phyloP scores from a whole-genome alignment of 2,329 filamentous ascomycete genomes.

The Arachnomyces sp. region DNA sequence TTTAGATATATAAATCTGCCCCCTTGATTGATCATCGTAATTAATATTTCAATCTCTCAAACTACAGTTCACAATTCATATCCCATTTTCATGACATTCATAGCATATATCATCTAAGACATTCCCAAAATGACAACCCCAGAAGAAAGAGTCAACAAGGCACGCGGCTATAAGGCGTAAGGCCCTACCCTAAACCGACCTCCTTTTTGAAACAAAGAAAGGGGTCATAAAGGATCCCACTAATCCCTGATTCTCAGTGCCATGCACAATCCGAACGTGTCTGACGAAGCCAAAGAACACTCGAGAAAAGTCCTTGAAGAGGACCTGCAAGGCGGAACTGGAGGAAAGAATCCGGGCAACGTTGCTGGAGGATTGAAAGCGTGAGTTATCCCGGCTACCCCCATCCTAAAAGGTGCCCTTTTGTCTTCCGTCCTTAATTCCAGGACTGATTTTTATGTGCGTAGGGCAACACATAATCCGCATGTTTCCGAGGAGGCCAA shows the following conservation, averaged over 20 bases:
- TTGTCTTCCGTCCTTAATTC: not conserved
- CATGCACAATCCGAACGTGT: conserved; percentile 10
- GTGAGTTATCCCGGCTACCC: conserved; percentile 8
- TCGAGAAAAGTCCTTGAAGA: conserved; percentile 7
- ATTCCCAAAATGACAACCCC: too few species aligned
- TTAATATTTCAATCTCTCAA: too few species aligned
- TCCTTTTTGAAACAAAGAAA: not conserved
- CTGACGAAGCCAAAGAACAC: conserved; percentile 11
- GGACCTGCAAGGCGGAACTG: conserved; percentile 1
- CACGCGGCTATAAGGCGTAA: conserved; percentile 8
- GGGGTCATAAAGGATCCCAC: not conserved
- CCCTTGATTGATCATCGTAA: too few species aligned
- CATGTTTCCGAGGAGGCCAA: conserved; percentile 12
- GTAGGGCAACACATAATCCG: conserved; percentile 13
- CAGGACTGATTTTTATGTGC: not conserved
- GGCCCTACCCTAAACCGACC: not conserved
- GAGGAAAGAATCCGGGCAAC: conserved; percentile 10
- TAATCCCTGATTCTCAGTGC: not conserved
- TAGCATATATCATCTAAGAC: too few species aligned
- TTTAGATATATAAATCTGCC: too few species aligned
- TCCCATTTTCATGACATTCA: too few species aligned
- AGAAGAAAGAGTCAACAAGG: conserved; percentile 4
- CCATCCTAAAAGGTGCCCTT: not conserved
- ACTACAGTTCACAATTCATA: too few species aligned
- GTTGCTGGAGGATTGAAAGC: conserved; percentile 14